These are phyloP conservation scores for Saccharomycopsis schoenii DNA, from an alignment of 805 yeast genomes.

Conservation along the genomic window DNA sequence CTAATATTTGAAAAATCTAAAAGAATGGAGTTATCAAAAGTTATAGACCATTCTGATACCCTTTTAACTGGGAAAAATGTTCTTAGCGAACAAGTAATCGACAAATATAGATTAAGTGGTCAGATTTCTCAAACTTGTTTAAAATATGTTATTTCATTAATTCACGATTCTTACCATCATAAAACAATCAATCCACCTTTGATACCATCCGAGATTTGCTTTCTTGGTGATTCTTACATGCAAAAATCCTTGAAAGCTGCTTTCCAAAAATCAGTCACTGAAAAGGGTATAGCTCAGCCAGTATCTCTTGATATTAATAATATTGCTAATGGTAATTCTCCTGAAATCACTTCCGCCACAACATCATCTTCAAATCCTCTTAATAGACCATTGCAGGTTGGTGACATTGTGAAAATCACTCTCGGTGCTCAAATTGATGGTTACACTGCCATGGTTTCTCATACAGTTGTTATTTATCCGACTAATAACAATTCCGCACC, in stretches of 20 bases:
- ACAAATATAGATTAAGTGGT: constrained; percentile 84
- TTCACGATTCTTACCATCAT: constrained; percentile 66
- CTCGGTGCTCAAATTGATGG: constrained; percentile 95
- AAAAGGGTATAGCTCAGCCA: constrained; percentile 92
- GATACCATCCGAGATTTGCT: constrained; percentile 62
- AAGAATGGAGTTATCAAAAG: constrained; percentile 63
- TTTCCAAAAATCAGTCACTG: constrained; percentile 57
- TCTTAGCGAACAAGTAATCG: constrained; percentile 50
- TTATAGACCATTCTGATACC: constrained; percentile 63
- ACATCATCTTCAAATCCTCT: constrained; percentile 25
- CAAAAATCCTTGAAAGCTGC: constrained; percentile 46
- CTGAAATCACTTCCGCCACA: constrained; percentile 61
- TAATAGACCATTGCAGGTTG: constrained; percentile 39
- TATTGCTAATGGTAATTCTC: constrained; percentile 69
- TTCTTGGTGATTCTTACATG: constrained; percentile 71
- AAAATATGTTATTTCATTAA: constrained; percentile 51
- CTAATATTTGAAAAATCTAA: background rate
- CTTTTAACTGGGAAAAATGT: constrained; percentile 65
- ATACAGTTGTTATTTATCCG: constrained; percentile 78
- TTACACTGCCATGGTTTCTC: constrained; percentile 78
- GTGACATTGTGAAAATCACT: constrained; percentile 78
- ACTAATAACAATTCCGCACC: constrained; percentile 37
- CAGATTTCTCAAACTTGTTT: constrained; percentile 80
- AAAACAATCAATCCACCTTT: constrained; percentile 35
- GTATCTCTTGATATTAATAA: constrained; percentile 80